Evolutionary conservation across 495 filamentous ascomycete species (phyloP).

Genomic region (Hypoxylon intermedium): DNA sequence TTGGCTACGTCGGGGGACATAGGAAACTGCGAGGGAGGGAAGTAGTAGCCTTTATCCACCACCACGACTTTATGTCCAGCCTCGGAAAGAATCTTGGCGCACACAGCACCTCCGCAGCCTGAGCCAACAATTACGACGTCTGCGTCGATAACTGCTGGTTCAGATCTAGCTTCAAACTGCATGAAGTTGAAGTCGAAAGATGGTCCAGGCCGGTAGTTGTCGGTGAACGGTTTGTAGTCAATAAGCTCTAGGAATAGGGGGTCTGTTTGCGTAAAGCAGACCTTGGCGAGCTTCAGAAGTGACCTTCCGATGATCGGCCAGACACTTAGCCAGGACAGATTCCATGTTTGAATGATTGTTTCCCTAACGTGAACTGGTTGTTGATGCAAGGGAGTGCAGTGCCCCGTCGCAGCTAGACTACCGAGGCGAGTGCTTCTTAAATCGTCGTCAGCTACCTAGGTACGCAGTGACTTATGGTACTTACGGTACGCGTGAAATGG

Average conservation of each 20-base stretch:
- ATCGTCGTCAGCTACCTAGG: conserved; percentile 15
- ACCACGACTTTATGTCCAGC: conserved; percentile 78
- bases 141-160: conserved; percentile 65
- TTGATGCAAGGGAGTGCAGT: conserved; percentile 65
- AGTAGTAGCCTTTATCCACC: conserved; percentile 82
- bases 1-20: conserved; percentile 66
- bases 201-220: conserved; percentile 65
- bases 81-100: conserved; percentile 80
- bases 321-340: conserved; percentile 62
- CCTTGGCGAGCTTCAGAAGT: conserved; percentile 61
- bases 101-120: conserved; percentile 85
- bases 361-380: conserved; percentile 68
- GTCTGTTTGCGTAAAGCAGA: conserved; percentile 65
- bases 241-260: conserved; percentile 63
- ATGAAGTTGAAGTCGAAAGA: conserved; percentile 59
- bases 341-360: conserved; percentile 66
- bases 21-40: conserved; percentile 72
- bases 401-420: conserved; percentile 71
- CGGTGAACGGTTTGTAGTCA: conserved; percentile 67
- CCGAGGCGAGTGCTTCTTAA: conserved; percentile 68
- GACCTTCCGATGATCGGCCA: conserved; percentile 64
- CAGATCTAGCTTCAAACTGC: conserved; percentile 49
- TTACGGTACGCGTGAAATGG: neutral
- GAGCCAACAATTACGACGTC: conserved; percentile 88
- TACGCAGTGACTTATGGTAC: neutral